Base-by-base conservation (phyloP, 306 rosid species). In the Cucumis hystrix region DNA sequence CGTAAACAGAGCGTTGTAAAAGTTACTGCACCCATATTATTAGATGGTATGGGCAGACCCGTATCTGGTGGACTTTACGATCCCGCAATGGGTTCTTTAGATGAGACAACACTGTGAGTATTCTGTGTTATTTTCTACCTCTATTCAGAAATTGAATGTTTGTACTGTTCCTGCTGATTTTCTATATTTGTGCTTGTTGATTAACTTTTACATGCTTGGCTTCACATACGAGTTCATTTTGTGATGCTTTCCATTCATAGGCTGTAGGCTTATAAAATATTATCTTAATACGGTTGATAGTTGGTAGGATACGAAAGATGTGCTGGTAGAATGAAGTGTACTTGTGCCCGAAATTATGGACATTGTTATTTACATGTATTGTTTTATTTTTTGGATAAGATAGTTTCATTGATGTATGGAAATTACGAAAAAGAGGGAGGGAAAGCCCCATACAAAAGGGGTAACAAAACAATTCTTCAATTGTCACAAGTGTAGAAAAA, bases 51-150 rank as follows among this genome's bases (percentile, higher is more conserved):
- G 39, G 88, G 56, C 1, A 79, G 77, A 37, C 96, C 97, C 0
- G 84, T 87, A 12, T 68, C 82, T 8, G 88, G 83, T 23, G 98
- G 98, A 17, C 84, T 92, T 21, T 95, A 95, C 83, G 98, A 95
- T 79, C 90, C 93, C 9, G 90, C 96, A 11, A 64, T 92, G 63
- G 97, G 98, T 1, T 90, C 98, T n/a, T 47, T 89, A 1, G 83
- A 83, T 16, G 95, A 90, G 8, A 76, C 81, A 30, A 68, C 83
- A n/a, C 65, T 11, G 97, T 95, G 83, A 78, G 86, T 74, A 59
- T 55, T 39, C n/a, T 41, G 41, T 33, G 60, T n/a, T 12, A 10
- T 23, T 43, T 11, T 17, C 13, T 62, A 55, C 25, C 43, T 47
- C 11, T 30, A 23, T 77, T 61, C 40, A 33, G 15, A 10, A 58